Percentiles rank a stretch among this genome's conserved stretches.
phyloP scores from a whole-genome alignment of 495 filamentous ascomycete genomes.

The Neurospora sp. region DNA sequence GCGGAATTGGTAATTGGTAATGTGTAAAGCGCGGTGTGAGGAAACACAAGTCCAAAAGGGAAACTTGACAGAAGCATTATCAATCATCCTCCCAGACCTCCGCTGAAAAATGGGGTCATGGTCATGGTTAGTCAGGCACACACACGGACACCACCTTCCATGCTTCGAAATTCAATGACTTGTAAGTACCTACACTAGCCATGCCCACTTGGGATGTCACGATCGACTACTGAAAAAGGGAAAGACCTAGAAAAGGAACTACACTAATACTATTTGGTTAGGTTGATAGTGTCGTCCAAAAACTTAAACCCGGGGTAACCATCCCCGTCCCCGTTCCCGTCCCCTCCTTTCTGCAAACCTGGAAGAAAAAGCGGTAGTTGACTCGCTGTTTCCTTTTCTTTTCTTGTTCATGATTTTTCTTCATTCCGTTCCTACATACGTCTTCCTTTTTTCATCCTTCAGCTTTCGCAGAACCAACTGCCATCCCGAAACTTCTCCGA shows the following conservation, averaged over 20 bases:
- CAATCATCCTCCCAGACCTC: background rate
- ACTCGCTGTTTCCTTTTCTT: background rate
- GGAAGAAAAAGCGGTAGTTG: background rate
- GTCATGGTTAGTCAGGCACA: background rate
- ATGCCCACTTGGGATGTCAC: background rate
- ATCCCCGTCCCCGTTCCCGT: background rate
- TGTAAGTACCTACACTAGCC: background rate
- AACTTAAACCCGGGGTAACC: background rate
- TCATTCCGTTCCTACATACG: background rate
- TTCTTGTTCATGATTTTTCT: background rate
- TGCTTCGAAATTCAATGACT: background rate
- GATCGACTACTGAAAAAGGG: background rate
- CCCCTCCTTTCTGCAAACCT: background rate
- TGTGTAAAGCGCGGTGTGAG: background rate
- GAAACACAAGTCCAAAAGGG: background rate
- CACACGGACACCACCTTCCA: background rate
- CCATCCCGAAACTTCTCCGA: background rate
- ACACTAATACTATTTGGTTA: background rate
- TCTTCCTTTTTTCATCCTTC: background rate
- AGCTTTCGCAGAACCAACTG: background rate
- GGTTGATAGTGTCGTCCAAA: background rate
- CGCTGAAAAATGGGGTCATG: background rate
- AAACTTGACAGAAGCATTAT: background rate
- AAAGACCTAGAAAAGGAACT: background rate
- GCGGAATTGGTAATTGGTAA: background rate